phyloP scores from a whole-genome alignment of 768 basidiomycete genomes.

The Cubamyces lactineus region DNA sequence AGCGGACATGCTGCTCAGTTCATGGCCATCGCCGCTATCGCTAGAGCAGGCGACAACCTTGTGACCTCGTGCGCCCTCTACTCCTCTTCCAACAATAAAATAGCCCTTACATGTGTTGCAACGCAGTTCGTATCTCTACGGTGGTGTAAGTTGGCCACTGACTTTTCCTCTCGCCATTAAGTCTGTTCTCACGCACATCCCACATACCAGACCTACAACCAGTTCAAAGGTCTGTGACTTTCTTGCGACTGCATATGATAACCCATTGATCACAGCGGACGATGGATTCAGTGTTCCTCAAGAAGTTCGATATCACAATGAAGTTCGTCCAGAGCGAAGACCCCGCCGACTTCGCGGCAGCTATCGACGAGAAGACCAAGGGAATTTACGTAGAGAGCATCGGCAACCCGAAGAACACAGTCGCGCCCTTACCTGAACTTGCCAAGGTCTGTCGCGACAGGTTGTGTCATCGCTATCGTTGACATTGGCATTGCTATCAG shows the following conservation, averaged over 20 bases:
- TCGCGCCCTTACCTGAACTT: constrained; percentile 67
- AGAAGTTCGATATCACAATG: constrained; percentile 67
- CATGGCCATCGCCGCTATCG: constrained; percentile 64
- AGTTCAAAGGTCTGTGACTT: constrained; percentile 58
- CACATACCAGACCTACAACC: constrained; percentile 58
- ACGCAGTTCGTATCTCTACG: constrained; percentile 63
- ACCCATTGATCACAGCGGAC: not conserved
- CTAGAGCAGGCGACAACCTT: constrained; percentile 74
- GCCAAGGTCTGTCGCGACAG: constrained; percentile 52
- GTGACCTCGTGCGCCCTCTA: constrained; percentile 60
- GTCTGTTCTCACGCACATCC: not conserved
- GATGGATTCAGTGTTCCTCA: constrained; percentile 56
- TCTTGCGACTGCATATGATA: not conserved
- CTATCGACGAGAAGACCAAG: constrained; percentile 82
- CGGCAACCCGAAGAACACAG: constrained; percentile 75
- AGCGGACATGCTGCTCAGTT: constrained; percentile 83
- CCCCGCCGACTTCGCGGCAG: constrained; percentile 62
- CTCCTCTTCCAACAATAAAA: not conserved
- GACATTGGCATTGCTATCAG: constrained; percentile 34
- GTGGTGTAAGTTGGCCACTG: constrained; percentile 51
- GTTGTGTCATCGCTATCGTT: not conserved
- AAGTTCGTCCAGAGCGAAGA: constrained; percentile 64
- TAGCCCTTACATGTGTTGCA: not conserved
- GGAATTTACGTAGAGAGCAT: constrained; percentile 78
- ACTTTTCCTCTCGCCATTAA: not conserved